Percentiles rank a stretch among this genome's conserved stretches.
Evolutionary conservation across 805 yeast species (phyloP).

Genomic region (Hanseniaspora guilliermondii): DNA sequence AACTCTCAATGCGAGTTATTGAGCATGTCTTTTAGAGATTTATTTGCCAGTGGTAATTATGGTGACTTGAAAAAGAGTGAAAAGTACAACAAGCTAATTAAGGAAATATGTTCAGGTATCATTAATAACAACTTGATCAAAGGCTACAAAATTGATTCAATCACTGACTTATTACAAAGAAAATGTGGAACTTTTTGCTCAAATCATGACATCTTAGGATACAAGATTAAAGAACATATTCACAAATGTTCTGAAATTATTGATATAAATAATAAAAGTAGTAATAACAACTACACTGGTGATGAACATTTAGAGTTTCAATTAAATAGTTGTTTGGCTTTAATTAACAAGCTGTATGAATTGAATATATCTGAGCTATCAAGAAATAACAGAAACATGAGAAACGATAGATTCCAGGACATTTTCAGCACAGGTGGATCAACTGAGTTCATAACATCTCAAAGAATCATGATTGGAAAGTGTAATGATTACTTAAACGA

Average conservation of each 20-base stretch:
- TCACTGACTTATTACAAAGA: conserved; percentile 77
- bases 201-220: conserved; percentile 81
- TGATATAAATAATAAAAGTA: conserved; percentile 33
- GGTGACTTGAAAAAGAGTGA: conserved; percentile 24
- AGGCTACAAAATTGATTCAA: conserved; percentile 87
- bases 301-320: conserved; percentile 52
- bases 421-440: conserved; percentile 31
- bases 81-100: conserved; percentile 38
- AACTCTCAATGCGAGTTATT: conserved; percentile 60
- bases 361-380: conserved; percentile 9
- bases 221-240: conserved; percentile 84
- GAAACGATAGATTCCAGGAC: conserved; percentile 25
- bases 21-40: conserved; percentile 55
- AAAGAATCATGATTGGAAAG: conserved; percentile 37
- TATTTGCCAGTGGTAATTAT: conserved; percentile 50
- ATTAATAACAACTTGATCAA: conserved; percentile 77
- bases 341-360: conserved; percentile 70
- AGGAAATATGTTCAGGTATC: conserved; percentile 77
- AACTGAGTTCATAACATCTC: conserved; percentile 53
- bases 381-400: conserved; percentile 10
- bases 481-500: conserved; percentile 56
- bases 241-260: conserved; percentile 70
- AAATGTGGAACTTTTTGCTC: conserved; percentile 93
- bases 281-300: conserved; percentile 6
- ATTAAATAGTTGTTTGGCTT: conserved; percentile 57